Evolutionary conservation across 176 grass and related monocot genomes (phyloP).

Genomic region (Triticum dicoccoides): DNA sequence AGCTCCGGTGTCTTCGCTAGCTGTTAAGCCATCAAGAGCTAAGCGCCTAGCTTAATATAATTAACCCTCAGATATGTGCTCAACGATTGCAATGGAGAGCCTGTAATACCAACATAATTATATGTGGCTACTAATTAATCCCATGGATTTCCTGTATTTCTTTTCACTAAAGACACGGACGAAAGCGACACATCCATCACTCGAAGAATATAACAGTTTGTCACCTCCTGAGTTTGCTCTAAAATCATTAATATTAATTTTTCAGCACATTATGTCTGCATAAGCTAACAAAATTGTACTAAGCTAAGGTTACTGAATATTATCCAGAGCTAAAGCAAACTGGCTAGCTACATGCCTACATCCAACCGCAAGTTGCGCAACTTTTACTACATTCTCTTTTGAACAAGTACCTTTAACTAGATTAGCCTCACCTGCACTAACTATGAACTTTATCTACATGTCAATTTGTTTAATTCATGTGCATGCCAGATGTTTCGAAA

Average conservation of each 20-base stretch:
- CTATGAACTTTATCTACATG: neutral
- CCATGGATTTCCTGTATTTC: too few species aligned
- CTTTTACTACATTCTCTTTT: slow-evolving; percentile 1
- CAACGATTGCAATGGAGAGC: neutral
- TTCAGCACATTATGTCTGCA: too few species aligned
- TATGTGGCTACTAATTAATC: neutral
- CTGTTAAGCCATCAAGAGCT: slow-evolving; percentile 7
- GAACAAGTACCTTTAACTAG: slow-evolving; percentile 10
- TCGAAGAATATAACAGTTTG: neutral
- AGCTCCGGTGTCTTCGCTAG: neutral
- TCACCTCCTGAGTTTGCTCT: neutral
- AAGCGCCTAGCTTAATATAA: neutral
- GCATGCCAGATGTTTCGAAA: slow-evolving; percentile 32
- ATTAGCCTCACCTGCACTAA: neutral
- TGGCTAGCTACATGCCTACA: neutral
- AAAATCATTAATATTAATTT: neutral
- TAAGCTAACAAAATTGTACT: too few species aligned
- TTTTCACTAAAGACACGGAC: too few species aligned
- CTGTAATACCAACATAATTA: neutral
- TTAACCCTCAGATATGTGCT: too few species aligned
- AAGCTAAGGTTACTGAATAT: slow-evolving; percentile 7
- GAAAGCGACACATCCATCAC: too few species aligned
- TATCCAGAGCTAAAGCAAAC: slow-evolving; percentile 25
- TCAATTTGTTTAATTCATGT: slow-evolving; percentile 21
- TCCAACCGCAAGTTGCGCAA: slow-evolving; percentile 13